These are phyloP conservation scores for Lyophyllum semitale DNA, from an alignment of 768 basidiomycete genomes.

Conservation along the genomic window DNA sequence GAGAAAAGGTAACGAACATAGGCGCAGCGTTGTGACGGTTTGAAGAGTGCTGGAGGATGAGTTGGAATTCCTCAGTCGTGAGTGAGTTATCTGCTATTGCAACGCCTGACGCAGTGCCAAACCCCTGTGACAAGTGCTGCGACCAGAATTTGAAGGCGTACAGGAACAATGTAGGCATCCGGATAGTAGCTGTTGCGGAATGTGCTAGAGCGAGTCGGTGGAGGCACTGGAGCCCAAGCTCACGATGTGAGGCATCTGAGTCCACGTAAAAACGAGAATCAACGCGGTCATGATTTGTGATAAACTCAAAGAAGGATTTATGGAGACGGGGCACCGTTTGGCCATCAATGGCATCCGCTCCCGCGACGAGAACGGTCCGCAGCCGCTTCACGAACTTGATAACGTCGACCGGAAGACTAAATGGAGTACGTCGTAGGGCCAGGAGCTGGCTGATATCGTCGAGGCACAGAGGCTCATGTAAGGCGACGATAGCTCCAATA, in stretches of 20 bases:
- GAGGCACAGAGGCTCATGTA: slow-evolving; percentile 12
- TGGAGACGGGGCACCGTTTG: slow-evolving; percentile 19
- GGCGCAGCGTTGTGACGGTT: too few species aligned
- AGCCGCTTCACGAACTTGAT: slow-evolving; percentile 16
- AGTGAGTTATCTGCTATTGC: too few species aligned
- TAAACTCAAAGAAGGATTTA: slow-evolving; percentile 19
- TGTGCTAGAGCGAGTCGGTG: background rate
- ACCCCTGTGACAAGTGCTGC: background rate
- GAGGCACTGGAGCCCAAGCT: slow-evolving; percentile 11
- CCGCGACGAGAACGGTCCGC: slow-evolving; percentile 17
- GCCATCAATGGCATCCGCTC: slow-evolving; percentile 7
- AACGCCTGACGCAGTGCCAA: background rate
- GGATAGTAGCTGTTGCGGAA: background rate
- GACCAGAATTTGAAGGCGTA: slow-evolving; percentile 9
- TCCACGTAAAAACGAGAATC: slow-evolving; percentile 5
- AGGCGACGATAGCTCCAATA: slow-evolving; percentile 14
- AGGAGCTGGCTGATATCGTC: slow-evolving; percentile 9
- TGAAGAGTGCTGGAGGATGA: too few species aligned
- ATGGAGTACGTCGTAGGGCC: slow-evolving; percentile 2
- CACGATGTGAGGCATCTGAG: background rate
- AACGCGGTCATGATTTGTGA: slow-evolving; percentile 6
- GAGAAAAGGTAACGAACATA: too few species aligned
- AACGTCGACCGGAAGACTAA: slow-evolving; percentile 6
- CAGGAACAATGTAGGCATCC: slow-evolving; percentile 1
- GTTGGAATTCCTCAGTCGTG: too few species aligned